Evolutionary conservation across 805 yeast genomes (phyloP).

Genomic region (Candida chilensis): DNA sequence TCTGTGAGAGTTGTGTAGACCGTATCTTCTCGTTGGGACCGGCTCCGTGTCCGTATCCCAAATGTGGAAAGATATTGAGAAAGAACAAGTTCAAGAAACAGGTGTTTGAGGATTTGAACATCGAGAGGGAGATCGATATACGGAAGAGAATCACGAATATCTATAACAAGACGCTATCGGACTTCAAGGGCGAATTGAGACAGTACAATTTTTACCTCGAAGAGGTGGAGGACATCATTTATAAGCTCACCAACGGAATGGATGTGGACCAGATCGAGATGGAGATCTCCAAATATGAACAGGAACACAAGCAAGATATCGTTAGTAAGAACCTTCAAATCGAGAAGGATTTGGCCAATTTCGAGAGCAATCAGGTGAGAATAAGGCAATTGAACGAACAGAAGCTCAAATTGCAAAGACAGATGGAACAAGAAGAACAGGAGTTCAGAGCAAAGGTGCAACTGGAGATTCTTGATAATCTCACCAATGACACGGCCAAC

Average conservation of each 20-base stretch:
- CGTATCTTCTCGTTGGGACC: conserved; percentile 92
- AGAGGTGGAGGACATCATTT: conserved; percentile 71
- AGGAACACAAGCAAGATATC: conserved; percentile 65
- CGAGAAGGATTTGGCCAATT: conserved; percentile 62
- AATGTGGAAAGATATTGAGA: conserved; percentile 80
- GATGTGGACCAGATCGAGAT: conserved; percentile 65
- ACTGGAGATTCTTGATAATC: conserved; percentile 28
- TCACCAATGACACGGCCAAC: conserved; percentile 18
- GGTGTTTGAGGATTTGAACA: conserved; percentile 81
- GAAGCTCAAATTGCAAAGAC: conserved; percentile 59
- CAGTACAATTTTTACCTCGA: conserved; percentile 77
- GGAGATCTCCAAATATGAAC: conserved; percentile 59
- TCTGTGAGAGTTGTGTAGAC: conserved; percentile 95
- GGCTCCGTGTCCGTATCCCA: conserved; percentile 91
- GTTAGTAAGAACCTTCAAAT: conserved; percentile 66
- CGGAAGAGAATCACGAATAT: conserved; percentile 69
- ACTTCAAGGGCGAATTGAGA: conserved; percentile 45
- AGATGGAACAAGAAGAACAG: conserved; percentile 35
- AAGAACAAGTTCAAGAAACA: conserved; percentile 89
- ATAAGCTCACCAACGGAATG: conserved; percentile 61
- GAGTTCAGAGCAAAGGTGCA: conserved; percentile 29
- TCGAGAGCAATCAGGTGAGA: conserved; percentile 47
- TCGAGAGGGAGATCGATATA: conserved; percentile 89
- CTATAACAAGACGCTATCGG: conserved; percentile 73
- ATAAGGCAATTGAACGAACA: conserved; percentile 46